Evolutionary conservation across 2,329 filamentous ascomycete species (phyloP).

Genomic region (Microcyclosporella mali): DNA sequence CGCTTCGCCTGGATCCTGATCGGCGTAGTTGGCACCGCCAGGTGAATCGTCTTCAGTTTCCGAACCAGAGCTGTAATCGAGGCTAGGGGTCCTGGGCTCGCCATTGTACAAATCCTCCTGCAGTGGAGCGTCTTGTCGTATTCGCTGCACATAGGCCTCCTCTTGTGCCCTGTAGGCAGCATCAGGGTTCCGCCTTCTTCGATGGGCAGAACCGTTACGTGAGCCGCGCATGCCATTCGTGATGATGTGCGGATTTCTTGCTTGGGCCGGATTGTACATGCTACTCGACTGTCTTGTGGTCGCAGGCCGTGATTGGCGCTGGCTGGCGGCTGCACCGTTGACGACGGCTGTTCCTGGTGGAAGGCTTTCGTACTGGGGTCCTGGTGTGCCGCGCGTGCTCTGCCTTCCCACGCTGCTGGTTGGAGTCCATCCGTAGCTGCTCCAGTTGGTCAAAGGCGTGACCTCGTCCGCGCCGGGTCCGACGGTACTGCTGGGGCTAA

Average conservation of each 20-base stretch:
- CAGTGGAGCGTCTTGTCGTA: constrained; percentile 61
- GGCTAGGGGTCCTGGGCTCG: constrained; percentile 62
- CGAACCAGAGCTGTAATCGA: constrained; percentile 65
- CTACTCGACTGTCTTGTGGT: constrained; percentile 44
- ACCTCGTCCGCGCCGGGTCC: constrained; percentile 17
- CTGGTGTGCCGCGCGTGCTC: constrained; percentile 9
- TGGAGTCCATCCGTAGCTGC: constrained; percentile 26
- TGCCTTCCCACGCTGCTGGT: constrained; percentile 12
- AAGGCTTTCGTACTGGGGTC: constrained; percentile 15
- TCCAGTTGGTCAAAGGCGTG: constrained; percentile 26
- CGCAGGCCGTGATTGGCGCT: constrained; percentile 32
- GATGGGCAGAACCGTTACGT: constrained; percentile 51
- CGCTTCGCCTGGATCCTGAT: constrained; percentile 78
- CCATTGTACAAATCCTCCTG: constrained; percentile 60
- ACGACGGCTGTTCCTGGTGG: constrained; percentile 11
- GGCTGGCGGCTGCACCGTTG: constrained; percentile 10
- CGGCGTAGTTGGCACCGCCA: constrained; percentile 73
- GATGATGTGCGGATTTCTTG: constrained; percentile 42
- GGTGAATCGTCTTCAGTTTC: constrained; percentile 89
- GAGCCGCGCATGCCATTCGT: constrained; percentile 40
- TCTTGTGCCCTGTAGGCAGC: constrained; percentile 78
- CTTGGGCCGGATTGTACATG: constrained; percentile 40
- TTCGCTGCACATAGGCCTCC: constrained; percentile 86
- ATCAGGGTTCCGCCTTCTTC: constrained; percentile 58
- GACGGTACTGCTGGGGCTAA: constrained; percentile 15